phyloP scores from a whole-genome alignment of 179 eudicot genomes.

The Patellifolia procumbens region DNA sequence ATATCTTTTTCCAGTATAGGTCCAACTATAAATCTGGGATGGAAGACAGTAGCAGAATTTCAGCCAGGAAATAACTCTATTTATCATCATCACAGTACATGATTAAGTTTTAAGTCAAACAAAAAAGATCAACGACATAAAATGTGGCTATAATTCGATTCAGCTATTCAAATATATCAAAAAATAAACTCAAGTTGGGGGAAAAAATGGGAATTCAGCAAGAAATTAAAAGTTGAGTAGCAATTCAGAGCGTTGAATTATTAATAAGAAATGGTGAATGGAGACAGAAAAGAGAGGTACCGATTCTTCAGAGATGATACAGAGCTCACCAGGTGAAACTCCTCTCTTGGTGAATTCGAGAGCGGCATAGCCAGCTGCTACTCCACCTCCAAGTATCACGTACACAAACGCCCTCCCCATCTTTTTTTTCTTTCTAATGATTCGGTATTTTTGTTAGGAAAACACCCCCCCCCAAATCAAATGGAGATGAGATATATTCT shows the following conservation, averaged over 20 bases:
- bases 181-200: neutral
- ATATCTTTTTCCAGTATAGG: no score
- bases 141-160: neutral
- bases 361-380: constrained; percentile 94
- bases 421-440: neutral
- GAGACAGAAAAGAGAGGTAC: constrained; percentile 31
- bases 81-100: neutral
- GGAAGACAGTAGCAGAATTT: neutral
- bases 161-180: neutral
- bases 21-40: neutral
- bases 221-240: neutral
- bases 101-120: neutral
- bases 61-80: neutral
- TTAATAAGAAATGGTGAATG: neutral
- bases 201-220: neutral
- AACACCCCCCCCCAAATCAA: no score
- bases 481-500: neutral
- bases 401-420: constrained; percentile 94
- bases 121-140: neutral
- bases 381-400: constrained; percentile 91
- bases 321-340: constrained; percentile 80
- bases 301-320: constrained; percentile 89
- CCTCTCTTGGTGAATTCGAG: constrained; percentile 69
- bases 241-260: neutral
- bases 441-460: neutral